Base-by-base conservation (phyloP, 73 alveolate species). In the Urostyla sp. region DNA sequence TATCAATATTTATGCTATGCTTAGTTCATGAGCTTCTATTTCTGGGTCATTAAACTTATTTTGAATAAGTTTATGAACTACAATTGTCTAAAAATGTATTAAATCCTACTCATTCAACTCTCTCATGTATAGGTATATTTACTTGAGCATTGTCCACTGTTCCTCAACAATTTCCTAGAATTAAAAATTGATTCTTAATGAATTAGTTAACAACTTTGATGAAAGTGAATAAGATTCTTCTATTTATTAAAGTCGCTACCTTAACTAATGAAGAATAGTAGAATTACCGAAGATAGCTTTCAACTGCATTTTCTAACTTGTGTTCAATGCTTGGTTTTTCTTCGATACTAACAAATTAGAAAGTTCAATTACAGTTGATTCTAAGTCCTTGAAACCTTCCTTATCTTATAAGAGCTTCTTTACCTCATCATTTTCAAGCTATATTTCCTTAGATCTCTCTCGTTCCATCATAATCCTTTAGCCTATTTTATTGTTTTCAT, bases 81-180 rank as follows among this genome's bases (percentile, higher is more conserved):
- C n/a, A 32, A 58, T 63, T 43, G 24, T 34, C 1, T 5, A 15
- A 7, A 15, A 32, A 63, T 18, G 26, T 13, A 21, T 13, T 21
- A 40, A 2, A 11, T 63, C 79, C 10, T 40, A 45, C 1, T 43
- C 3, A 28, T 63, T 40, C 44, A 60, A 21, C 5, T 63, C 79
- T 40, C 60, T 63, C n/a, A 63, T 43, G n/a, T 26, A 57, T 31
- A 28, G 6, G 28, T 38, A 40, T 4, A 63, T 60, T 63, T 63
- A 34, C 30, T 63, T 63, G 2, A 63, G 13, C n/a, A 40, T 63
- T 1, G 60, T 48, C 79, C 79, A 63, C 13, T 38, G 44, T 11
- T 63, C 79, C 28, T 63, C 79, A 38, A 63, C 44, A 15, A 63
- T 21, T 13, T 63, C 79, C 21, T 63, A 63, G 36, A 63, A 63